These are phyloP conservation scores for Kregervanrija pseudodelftensis DNA, from an alignment of 805 yeast genomes.

Conservation along the genomic window DNA sequence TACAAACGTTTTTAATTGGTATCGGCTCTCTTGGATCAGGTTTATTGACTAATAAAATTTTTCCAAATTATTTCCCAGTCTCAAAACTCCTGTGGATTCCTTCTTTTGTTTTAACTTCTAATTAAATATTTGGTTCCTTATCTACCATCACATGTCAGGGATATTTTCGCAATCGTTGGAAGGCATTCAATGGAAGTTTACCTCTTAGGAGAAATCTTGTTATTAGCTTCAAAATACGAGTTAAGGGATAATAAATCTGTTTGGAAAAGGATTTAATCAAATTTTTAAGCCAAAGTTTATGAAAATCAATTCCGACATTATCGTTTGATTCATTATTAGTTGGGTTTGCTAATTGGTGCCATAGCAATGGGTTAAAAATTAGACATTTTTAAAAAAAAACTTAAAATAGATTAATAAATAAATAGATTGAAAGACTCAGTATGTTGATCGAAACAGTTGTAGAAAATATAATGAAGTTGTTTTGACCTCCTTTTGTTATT, in stretches of 20 bases:
- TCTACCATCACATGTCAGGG: slow-evolving; percentile 16
- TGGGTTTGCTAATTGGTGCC: too few relatives aligned
- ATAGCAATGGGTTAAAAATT: too few relatives aligned
- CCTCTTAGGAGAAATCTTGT: slow-evolving; percentile 15
- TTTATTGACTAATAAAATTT: slow-evolving; percentile 18
- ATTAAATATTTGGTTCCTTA: slow-evolving; percentile 16
- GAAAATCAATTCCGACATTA: too few relatives aligned
- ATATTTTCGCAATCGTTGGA: slow-evolving; percentile 20
- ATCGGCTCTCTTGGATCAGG: slow-evolving; percentile 14
- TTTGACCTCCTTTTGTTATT: too few relatives aligned
- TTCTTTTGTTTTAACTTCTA: slow-evolving; percentile 22
- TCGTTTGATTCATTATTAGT: too few relatives aligned
- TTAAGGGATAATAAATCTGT: neutral
- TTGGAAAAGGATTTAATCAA: neutral
- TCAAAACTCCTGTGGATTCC: slow-evolving; percentile 33
- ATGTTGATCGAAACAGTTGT: too few relatives aligned
- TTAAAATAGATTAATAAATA: too few relatives aligned
- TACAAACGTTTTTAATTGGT: slow-evolving; percentile 15
- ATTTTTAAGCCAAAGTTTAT: too few relatives aligned
- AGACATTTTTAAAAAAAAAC: too few relatives aligned
- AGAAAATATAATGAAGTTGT: too few relatives aligned
- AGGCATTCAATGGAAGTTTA: slow-evolving; percentile 24
- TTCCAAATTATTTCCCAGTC: slow-evolving; percentile 26
- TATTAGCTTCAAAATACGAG: slow-evolving; percentile 7
- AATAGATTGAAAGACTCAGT: too few relatives aligned